Evolutionary conservation across 2,329 filamentous ascomycete genomes (phyloP).

Genomic region (Paecilomyces fulvus): DNA sequence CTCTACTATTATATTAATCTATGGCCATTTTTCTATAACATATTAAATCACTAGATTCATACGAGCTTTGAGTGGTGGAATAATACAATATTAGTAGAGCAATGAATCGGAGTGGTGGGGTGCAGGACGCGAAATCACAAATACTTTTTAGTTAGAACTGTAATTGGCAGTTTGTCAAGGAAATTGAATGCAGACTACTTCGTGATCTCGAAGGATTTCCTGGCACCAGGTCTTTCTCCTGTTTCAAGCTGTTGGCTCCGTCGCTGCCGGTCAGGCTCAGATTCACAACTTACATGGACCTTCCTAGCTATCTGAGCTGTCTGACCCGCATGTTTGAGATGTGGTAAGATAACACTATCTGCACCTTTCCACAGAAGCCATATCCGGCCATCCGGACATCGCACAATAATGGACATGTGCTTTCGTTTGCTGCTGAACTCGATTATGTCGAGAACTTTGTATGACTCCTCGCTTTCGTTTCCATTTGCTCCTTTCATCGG

Average conservation of each 20-base stretch:
- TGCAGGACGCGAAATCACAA: too few relatives aligned
- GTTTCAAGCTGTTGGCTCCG: neutral
- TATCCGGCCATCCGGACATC: slow-evolving; percentile 64
- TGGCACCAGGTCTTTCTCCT: neutral
- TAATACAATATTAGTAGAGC: too few relatives aligned
- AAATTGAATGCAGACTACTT: neutral
- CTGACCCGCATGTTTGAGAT: slow-evolving; percentile 47
- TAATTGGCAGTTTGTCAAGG: neutral
- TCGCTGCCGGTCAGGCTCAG: slow-evolving; percentile 19
- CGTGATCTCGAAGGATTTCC: neutral
- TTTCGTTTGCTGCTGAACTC: slow-evolving; percentile 76
- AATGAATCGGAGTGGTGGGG: too few relatives aligned
- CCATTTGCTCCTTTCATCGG: neutral
- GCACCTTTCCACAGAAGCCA: slow-evolving; percentile 75
- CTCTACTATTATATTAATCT: too few relatives aligned
- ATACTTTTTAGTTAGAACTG: too few relatives aligned
- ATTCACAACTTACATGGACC: slow-evolving; percentile 59
- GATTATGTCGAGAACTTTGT: slow-evolving; percentile 67
- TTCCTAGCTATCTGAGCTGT: slow-evolving; percentile 45
- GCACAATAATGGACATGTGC: slow-evolving; percentile 70
- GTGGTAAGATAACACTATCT: slow-evolving; percentile 63
- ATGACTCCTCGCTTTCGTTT: slow-evolving; percentile 43
- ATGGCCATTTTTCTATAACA: too few relatives aligned
- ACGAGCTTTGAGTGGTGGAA: too few relatives aligned
- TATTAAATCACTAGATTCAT: too few relatives aligned